Evolutionary conservation across 331 rosid species (phyloP).

Genomic region (Quercus lobata): DNA sequence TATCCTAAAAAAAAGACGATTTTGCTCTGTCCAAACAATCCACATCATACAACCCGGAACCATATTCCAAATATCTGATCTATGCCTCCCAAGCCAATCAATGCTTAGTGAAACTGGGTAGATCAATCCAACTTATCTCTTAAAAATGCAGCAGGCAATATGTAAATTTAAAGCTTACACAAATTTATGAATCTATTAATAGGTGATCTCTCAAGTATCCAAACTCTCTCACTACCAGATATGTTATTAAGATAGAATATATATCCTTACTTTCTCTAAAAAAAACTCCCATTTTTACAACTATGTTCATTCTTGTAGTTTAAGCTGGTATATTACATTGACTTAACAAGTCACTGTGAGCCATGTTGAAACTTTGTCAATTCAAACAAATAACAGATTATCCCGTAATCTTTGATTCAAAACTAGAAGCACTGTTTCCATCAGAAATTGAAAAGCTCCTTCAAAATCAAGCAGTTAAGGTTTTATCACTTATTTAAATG

Average conservation of each 20-base stretch:
- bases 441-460: not conserved
- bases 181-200: not conserved
- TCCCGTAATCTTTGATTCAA: not conserved
- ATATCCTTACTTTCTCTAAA: not conserved
- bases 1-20: no score
- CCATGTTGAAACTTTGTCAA: not conserved
- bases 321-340: not conserved
- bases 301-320: not conserved
- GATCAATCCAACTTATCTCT: not conserved
- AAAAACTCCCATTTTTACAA: not conserved
- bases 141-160: not conserved
- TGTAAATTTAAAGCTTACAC: not conserved
- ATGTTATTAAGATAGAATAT: not conserved
- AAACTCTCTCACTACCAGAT: not conserved
- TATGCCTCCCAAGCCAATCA: not conserved
- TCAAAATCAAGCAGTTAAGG: not conserved
- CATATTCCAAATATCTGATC: no score
- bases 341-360: not conserved
- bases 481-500: not conserved
- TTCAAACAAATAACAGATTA: not conserved
- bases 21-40: no score
- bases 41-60: no score
- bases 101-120: not conserved
- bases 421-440: not conserved
- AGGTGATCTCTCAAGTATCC: not conserved